Evolutionary conservation across 805 yeast genomes (phyloP).

Genomic region (Priceomyces melissophilus): DNA sequence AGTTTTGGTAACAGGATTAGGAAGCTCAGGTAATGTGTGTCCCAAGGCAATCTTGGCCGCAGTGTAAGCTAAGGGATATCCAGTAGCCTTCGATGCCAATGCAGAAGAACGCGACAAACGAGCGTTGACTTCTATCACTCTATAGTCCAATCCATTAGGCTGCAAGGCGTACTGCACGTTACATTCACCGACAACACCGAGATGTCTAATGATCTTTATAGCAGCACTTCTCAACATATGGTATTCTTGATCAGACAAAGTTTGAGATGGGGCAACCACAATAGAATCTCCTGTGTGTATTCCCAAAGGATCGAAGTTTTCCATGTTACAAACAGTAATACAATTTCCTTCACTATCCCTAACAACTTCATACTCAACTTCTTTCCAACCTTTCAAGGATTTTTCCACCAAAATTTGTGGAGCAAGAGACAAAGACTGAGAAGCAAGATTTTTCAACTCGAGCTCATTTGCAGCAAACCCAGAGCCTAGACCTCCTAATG

Average conservation of each 20-base stretch:
- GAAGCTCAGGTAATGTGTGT: conserved; percentile 89
- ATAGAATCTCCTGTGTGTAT: conserved; percentile 99
- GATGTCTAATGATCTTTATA: conserved; percentile 92
- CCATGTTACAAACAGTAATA: conserved; percentile 99
- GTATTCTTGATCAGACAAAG: conserved; percentile 93
- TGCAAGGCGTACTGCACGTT: conserved; percentile 95
- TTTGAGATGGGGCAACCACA: conserved; percentile 98
- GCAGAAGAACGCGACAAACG: conserved; percentile 97
- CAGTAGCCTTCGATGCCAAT: conserved; percentile 97
- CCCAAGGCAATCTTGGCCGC: conserved; percentile 97
- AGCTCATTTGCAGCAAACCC: conserved; percentile 86
- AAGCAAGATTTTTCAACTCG: conserved; percentile 82
- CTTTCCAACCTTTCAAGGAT: conserved; percentile 98
- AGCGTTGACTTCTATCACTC: conserved; percentile 97
- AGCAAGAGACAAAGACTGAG: conserved; percentile 83
- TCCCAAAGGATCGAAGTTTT: conserved; percentile 96
- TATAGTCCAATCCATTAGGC: conserved; percentile 92
- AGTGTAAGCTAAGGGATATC: conserved; percentile 97
- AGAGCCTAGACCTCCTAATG: conserved; percentile 96
- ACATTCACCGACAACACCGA: conserved; percentile 99
- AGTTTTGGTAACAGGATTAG: conserved; percentile 94
- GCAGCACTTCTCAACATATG: conserved; percentile 98
- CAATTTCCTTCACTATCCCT: conserved; percentile 96
- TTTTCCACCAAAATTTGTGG: conserved; percentile 96
- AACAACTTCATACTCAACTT: conserved; percentile 97